phyloP scores from a whole-genome alignment of 257 asterid genomes.

The Asclepias syriaca region DNA sequence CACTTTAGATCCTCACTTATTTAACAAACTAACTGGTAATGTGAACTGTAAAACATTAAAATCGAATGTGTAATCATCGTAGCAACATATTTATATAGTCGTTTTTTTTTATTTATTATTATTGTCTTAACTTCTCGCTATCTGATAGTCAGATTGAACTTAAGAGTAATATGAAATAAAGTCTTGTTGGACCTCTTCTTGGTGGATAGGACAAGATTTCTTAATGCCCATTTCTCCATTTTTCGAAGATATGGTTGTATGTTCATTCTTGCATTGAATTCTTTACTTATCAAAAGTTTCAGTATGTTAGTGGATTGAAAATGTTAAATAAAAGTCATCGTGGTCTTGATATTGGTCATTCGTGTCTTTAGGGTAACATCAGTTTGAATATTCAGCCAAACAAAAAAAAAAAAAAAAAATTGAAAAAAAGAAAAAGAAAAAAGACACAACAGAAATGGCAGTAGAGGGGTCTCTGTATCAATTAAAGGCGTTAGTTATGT shows the following conservation, averaged over 20 bases:
- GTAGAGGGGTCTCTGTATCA: background rate
- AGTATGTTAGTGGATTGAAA: background rate
- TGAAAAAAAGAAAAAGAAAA: background rate
- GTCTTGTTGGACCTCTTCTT: no score
- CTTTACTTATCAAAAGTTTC: no score
- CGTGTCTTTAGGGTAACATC: background rate
- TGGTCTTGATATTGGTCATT: background rate
- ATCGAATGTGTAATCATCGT: background rate
- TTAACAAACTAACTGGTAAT: background rate
- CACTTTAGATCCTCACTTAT: background rate
- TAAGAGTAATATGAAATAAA: no score
- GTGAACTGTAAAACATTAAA: background rate
- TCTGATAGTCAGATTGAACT: no score
- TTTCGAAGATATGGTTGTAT: no score
- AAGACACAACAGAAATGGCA: background rate
- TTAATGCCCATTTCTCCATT: no score
- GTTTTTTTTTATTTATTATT: no score
- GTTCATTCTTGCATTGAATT: no score
- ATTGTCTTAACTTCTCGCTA: no score
- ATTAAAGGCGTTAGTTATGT: constrained; percentile 5
- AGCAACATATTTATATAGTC: background rate
- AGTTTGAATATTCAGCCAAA: background rate
- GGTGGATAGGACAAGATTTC: no score
- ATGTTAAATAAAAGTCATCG: background rate
- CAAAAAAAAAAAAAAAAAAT: no score